phyloP scores from a whole-genome alignment of 805 yeast species.

The Komagataella pastoris region DNA sequence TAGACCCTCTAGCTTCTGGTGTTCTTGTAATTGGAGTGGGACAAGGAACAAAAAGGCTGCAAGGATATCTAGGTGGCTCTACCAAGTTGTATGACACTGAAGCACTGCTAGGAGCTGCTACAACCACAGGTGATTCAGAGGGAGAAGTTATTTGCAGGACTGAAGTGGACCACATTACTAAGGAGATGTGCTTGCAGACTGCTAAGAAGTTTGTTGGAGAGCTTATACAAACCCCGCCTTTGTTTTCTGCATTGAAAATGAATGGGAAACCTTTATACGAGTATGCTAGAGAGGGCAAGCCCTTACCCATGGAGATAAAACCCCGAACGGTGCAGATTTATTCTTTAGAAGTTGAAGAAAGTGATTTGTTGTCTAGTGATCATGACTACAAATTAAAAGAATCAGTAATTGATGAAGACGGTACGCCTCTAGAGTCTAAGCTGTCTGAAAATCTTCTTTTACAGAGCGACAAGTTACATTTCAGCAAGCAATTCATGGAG shows the following conservation, averaged over 20 bases:
- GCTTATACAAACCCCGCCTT: slow-evolving; percentile 85
- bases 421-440: slow-evolving; percentile 25
- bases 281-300: slow-evolving; percentile 80
- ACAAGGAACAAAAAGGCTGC: slow-evolving; percentile 72
- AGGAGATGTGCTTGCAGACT: slow-evolving; percentile 33
- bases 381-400: slow-evolving; percentile 37
- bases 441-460: slow-evolving; percentile 36
- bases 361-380: slow-evolving; percentile 35
- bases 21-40: slow-evolving; percentile 90
- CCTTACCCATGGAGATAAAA: slow-evolving; percentile 75
- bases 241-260: slow-evolving; percentile 87
- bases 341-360: slow-evolving; percentile 33
- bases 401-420: slow-evolving; percentile 33
- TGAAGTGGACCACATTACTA: slow-evolving; percentile 40
- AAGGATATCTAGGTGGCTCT: slow-evolving; percentile 59
- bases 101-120: slow-evolving; percentile 79
- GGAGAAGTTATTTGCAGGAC: slow-evolving; percentile 64
- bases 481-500: slow-evolving; percentile 41
- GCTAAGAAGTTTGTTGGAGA: slow-evolving; percentile 66
- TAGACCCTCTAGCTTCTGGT: slow-evolving; percentile 95
- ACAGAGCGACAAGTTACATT: slow-evolving; percentile 48
- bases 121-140: slow-evolving; percentile 89
- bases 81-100: slow-evolving; percentile 70
- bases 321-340: slow-evolving; percentile 56
- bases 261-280: slow-evolving; percentile 90